A percentile compares a stretch with the other conserved stretches of the same genome.
phyloP scores from a whole-genome alignment of 331 rosid species.

The Phaseolus coccineus region DNA sequence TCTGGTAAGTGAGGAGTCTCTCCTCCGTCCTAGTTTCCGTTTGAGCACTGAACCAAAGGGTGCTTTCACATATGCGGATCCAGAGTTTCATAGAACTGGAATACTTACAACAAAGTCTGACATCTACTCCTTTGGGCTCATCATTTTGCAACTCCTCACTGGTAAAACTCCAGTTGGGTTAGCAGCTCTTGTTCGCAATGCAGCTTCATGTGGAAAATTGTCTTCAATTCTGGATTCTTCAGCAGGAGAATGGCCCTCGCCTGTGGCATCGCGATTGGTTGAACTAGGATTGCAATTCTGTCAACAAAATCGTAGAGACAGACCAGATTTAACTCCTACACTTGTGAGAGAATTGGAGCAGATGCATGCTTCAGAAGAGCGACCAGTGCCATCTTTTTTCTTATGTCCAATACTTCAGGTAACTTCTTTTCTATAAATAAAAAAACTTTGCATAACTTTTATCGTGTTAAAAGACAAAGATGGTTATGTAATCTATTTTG shows the following conservation, averaged over 20 bases:
- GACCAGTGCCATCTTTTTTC: slow-evolving; percentile 79
- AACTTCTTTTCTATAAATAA: slow-evolving; percentile 20
- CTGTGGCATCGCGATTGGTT: slow-evolving; percentile 60
- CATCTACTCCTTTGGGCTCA: slow-evolving; percentile 80
- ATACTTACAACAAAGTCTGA: slow-evolving; percentile 81
- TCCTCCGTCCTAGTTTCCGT: slow-evolving; percentile 62
- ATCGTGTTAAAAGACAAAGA: background rate
- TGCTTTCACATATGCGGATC: slow-evolving; percentile 74
- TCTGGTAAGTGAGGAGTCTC: slow-evolving; percentile 74
- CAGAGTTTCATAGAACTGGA: slow-evolving; percentile 79
- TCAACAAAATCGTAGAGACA: slow-evolving; percentile 64
- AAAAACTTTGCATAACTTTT: background rate
- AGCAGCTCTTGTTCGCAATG: slow-evolving; percentile 62
- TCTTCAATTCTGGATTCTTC: slow-evolving; percentile 70
- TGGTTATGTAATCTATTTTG: slow-evolving; percentile 6
- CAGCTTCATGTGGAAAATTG: slow-evolving; percentile 64
- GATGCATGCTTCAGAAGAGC: slow-evolving; percentile 73
- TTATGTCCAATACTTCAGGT: slow-evolving; percentile 94
- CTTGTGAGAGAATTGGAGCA: slow-evolving; percentile 82
- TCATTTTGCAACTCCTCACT: slow-evolving; percentile 85
- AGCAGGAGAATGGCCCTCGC: slow-evolving; percentile 84
- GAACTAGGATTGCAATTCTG: slow-evolving; percentile 88
- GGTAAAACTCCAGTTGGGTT: slow-evolving; percentile 73
- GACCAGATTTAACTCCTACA: slow-evolving; percentile 84
- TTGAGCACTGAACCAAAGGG: slow-evolving; percentile 72